These are phyloP conservation scores for Nakaseomyces bracarensis DNA, from an alignment of 1,139 yeast genomes.

Conservation along the genomic window DNA sequence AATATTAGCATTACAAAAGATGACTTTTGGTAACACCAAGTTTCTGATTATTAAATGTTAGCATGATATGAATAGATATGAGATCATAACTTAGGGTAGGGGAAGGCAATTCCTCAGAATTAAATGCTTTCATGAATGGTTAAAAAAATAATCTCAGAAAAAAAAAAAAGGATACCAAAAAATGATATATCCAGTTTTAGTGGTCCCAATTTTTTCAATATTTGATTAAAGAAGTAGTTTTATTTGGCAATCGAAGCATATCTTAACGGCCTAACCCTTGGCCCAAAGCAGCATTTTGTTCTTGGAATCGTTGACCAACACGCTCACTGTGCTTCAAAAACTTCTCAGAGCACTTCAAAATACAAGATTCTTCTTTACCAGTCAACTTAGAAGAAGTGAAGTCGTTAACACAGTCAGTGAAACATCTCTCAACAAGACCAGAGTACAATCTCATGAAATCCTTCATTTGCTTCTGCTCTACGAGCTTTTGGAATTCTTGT, in stretches of 20 bases:
- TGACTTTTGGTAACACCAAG: too few species aligned
- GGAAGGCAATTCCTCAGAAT: neutral
- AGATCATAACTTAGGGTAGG: neutral
- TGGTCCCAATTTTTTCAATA: too few species aligned
- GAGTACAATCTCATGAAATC: conserved; percentile 97
- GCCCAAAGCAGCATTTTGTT: conserved; percentile 63
- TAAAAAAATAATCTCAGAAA: too few species aligned
- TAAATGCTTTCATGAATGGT: neutral
- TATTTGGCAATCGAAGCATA: too few species aligned
- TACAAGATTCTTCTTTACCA: conserved; percentile 74
- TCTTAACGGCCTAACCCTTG: conserved; percentile 35
- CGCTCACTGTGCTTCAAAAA: conserved; percentile 97
- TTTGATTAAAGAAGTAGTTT: neutral
- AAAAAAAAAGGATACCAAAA: neutral
- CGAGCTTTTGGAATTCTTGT: conserved; percentile 90
- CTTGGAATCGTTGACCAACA: conserved; percentile 98
- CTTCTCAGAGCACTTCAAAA: conserved; percentile 90
- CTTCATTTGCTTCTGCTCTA: conserved; percentile 97
- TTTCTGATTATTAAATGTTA: neutral
- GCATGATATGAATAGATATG: conserved; percentile 1
- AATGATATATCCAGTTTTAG: neutral
- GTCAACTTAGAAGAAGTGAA: conserved; percentile 88
- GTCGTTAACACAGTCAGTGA: conserved; percentile 94
- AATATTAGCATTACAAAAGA: too few species aligned
- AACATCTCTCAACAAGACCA: conserved; percentile 90